Percentiles rank a stretch among this genome's conserved stretches.
These are phyloP conservation scores for Huntiella omanensis DNA, from an alignment of 2,329 filamentous ascomycete genomes.

Conservation along the genomic window DNA sequence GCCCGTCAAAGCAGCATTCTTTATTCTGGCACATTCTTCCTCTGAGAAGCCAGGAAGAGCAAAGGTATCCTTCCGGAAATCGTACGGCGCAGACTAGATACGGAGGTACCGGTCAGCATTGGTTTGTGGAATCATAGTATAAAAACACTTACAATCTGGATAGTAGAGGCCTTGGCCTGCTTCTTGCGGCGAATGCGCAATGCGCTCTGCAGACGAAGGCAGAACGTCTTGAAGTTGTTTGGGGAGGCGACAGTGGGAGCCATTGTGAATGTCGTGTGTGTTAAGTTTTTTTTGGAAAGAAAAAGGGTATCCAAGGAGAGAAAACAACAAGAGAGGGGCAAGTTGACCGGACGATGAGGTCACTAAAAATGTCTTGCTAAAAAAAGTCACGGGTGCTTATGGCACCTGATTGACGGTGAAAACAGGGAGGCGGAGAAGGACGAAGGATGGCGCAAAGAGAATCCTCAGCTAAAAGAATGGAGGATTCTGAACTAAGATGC, in stretches of 20 bases:
- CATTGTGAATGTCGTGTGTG: slow-evolving; percentile 3
- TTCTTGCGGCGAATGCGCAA: slow-evolving; percentile 23
- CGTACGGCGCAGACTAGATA: slow-evolving; percentile 37
- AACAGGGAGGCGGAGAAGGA: background rate
- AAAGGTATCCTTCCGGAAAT: slow-evolving; percentile 36
- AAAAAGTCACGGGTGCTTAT: background rate
- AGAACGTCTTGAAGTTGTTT: slow-evolving; percentile 25
- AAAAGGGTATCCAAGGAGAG: background rate
- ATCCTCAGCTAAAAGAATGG: background rate
- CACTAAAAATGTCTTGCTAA: background rate
- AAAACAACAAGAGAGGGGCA: background rate
- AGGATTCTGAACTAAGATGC: background rate
- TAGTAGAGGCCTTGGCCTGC: slow-evolving; percentile 18
- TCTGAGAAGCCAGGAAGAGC: slow-evolving; percentile 35
- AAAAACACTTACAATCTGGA: slow-evolving; percentile 26
- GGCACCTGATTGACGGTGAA: background rate
- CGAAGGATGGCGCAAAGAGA: background rate
- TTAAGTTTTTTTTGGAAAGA: background rate
- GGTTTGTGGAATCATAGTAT: background rate
- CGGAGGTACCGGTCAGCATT: background rate
- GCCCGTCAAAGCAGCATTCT: slow-evolving; percentile 8
- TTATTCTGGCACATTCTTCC: slow-evolving; percentile 31
- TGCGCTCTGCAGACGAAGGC: slow-evolving; percentile 26
- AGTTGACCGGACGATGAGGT: background rate
- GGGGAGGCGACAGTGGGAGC: slow-evolving; percentile 5